Conservation (phyloP, 1,139 yeast species). For the Cylindricascospora bacillispora region DNA sequence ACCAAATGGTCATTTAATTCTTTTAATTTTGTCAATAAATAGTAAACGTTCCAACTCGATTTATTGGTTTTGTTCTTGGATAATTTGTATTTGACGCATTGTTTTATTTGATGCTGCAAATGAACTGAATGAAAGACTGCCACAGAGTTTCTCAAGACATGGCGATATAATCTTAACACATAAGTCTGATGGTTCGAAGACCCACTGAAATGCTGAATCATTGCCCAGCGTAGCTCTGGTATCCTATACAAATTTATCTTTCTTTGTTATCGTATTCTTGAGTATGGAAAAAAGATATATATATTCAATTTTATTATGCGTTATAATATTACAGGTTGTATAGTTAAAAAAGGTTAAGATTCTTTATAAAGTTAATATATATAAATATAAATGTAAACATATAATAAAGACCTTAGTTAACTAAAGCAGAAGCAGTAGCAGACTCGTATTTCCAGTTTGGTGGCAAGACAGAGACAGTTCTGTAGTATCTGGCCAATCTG, state of each 20-base stretch:
- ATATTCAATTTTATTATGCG: too few relatives aligned
- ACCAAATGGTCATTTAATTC: conserved; percentile 7
- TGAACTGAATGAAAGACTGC: conserved; percentile 9
- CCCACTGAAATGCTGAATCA: conserved; percentile 27
- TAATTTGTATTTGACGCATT: conserved; percentile 5
- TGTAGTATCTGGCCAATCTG: conserved; percentile 99
- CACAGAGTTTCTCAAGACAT: conserved; percentile 14
- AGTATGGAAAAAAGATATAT: too few relatives aligned
- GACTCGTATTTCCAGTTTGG: conserved; percentile 99
- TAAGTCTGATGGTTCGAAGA: conserved; percentile 15
- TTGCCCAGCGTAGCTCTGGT: too few relatives aligned
- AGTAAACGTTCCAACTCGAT: conserved; percentile 19
- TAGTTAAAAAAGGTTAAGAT: too few relatives aligned
- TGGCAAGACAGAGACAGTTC: conserved; percentile 97
- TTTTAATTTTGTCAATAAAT: conserved; percentile 8
- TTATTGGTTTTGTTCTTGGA: conserved; percentile 12
- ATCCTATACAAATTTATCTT: too few relatives aligned
- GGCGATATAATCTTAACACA: conserved; percentile 17
- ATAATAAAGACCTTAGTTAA: too few relatives aligned
- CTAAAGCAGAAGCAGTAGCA: conserved; percentile 99
- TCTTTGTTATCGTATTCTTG: too few relatives aligned
- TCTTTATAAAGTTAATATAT: too few relatives aligned
- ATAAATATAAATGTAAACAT: too few relatives aligned
- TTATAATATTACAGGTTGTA: too few relatives aligned
- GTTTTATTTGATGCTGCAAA: conserved; percentile 7